Conservation (phyloP, 176 grass and related monocot genomes). For the Carex pumila region DNA sequence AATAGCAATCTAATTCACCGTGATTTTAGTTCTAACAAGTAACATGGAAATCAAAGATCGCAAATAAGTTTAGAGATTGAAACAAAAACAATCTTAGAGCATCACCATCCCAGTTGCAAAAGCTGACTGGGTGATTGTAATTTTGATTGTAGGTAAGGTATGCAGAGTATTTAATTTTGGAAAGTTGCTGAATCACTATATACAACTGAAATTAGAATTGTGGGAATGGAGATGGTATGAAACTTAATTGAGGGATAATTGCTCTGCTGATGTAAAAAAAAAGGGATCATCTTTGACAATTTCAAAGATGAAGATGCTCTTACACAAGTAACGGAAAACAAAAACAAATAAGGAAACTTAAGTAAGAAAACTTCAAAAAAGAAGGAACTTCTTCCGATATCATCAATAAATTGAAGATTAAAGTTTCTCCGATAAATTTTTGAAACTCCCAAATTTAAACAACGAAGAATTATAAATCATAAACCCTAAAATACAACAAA, state of each 20-base stretch:
- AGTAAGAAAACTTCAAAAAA: background rate
- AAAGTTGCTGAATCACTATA: no score
- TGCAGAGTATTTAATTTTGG: no score
- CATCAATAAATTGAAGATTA: background rate
- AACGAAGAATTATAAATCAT: background rate
- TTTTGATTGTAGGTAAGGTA: background rate
- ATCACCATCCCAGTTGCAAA: constrained; percentile 3
- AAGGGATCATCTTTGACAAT: background rate
- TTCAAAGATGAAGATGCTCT: background rate
- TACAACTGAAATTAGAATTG: background rate
- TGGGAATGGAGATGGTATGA: background rate
- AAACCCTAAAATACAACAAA: no score
- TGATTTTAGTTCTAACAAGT: background rate
- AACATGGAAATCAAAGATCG: background rate
- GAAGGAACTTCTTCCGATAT: background rate
- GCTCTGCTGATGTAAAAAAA: background rate
- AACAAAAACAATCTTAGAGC: background rate
- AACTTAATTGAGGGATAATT: background rate
- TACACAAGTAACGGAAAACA: background rate
- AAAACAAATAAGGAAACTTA: background rate
- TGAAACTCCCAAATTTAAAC: background rate
- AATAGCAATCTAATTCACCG: background rate
- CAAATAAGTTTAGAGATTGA: background rate
- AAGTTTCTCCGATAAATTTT: background rate
- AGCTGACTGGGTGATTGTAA: background rate